phyloP scores from a whole-genome alignment of 805 yeast species.

The Spathaspora arborariae region DNA sequence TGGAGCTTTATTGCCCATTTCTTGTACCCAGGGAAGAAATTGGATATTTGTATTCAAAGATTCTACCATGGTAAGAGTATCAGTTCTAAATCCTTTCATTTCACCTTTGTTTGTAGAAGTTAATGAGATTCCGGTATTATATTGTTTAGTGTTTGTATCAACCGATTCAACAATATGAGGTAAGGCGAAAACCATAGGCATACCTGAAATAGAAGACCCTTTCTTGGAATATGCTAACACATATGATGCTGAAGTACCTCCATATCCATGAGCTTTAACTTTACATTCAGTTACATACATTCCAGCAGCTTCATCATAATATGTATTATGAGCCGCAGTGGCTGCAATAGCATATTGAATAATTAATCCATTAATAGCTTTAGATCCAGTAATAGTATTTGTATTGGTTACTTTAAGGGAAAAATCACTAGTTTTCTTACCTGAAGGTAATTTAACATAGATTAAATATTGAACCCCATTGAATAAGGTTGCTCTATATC shows the following conservation, averaged over 20 bases:
- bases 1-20: conserved; percentile 9
- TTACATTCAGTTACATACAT: conserved; percentile 44
- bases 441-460: conserved; percentile 15
- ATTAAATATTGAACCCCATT: conserved; percentile 15
- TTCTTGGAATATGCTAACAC: conserved; percentile 15
- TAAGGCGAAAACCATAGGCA: conserved; percentile 53
- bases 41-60: conserved; percentile 39
- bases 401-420: conserved; percentile 27
- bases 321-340: conserved; percentile 24
- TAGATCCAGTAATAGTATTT: conserved; percentile 41
- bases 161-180: conserved; percentile 62
- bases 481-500: conserved; percentile 12
- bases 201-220: conserved; percentile 46
- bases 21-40: conserved; percentile 40
- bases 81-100: conserved; percentile 44
- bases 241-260: conserved; percentile 1
- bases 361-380: conserved; percentile 43
- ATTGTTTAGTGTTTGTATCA: conserved; percentile 21
- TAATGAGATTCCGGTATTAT: conserved; percentile 32
- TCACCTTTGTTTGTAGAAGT: conserved; percentile 50
- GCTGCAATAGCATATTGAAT: conserved; percentile 35
- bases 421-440: conserved; percentile 28
- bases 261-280: conserved; percentile 4
- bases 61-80: conserved; percentile 38
- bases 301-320: conserved; percentile 68